These are phyloP conservation scores for Closterium sp. DNA, from an alignment of 139 green algal genomes.

Conservation along the genomic window DNA sequence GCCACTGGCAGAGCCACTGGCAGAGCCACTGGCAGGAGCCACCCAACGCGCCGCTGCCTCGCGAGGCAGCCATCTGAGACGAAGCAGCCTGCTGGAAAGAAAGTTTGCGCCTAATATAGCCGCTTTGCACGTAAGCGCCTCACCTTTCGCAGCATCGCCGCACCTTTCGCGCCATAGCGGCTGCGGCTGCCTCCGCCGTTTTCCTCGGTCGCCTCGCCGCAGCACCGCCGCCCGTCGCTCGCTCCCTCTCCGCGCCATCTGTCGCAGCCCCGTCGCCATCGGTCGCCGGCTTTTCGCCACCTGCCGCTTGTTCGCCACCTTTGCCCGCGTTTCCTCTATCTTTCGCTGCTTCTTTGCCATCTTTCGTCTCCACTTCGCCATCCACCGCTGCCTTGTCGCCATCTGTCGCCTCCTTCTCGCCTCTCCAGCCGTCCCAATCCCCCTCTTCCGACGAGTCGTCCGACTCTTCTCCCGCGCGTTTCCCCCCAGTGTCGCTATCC, in stretches of 20 bases:
- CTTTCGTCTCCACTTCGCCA: background rate
- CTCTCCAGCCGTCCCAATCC: background rate
- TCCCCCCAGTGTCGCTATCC: background rate
- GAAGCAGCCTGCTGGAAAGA: no score
- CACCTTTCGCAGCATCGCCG: no score
- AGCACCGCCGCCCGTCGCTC: background rate
- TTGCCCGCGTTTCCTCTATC: background rate
- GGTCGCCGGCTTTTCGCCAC: no score
- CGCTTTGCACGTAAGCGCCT: no score
- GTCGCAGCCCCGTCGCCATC: no score
- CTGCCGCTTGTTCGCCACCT: background rate
- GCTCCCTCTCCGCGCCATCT: no score
- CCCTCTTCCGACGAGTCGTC: background rate
- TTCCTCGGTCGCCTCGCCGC: background rate
- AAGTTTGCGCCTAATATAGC: no score
- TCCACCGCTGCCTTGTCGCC: background rate
- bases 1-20: no score
- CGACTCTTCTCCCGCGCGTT: background rate
- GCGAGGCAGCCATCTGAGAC: no score
- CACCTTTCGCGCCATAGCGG: background rate
- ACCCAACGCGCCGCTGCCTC: no score
- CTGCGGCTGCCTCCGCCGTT: background rate
- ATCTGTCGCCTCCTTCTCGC: background rate
- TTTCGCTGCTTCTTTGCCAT: background rate
- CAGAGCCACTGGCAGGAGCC: no score